These are phyloP conservation scores for Erodium trifolium DNA, from an alignment of 441 rosid genomes.

Conservation along the genomic window DNA sequence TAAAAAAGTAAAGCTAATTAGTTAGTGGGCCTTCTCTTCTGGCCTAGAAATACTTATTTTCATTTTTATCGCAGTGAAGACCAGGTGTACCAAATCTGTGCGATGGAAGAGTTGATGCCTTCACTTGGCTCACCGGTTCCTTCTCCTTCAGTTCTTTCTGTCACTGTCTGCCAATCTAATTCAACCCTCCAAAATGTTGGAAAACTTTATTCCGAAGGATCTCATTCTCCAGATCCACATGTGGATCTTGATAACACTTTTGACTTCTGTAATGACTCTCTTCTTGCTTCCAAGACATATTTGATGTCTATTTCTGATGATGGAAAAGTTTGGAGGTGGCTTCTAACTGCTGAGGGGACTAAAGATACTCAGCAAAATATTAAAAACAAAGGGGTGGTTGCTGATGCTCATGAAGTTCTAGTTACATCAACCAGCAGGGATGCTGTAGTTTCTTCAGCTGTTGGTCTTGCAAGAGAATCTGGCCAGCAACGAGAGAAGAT, in stretches of 20 bases:
- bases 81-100: conserved; percentile 73
- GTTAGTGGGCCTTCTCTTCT: conserved; percentile 14
- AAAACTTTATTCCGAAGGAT: conserved; percentile 51
- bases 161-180: conserved; percentile 57
- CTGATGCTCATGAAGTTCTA: conserved; percentile 28
- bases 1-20: conserved; percentile 18
- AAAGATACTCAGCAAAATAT: conserved; percentile 37
- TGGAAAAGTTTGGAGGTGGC: conserved; percentile 95
- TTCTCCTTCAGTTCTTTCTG: conserved; percentile 64
- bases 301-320: conserved; percentile 85
- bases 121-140: conserved; percentile 71
- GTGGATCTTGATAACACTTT: conserved; percentile 73
- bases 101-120: conserved; percentile 86
- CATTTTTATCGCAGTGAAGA: conserved; percentile 60
- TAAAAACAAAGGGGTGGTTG: conserved; percentile 24
- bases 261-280: conserved; percentile 69
- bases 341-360: conserved; percentile 69
- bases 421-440: conserved; percentile 21
- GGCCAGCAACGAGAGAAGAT: conserved; percentile 29
- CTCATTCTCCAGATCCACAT: conserved; percentile 31
- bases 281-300: conserved; percentile 56
- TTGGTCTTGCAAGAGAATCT: conserved; percentile 28
- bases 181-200: conserved; percentile 72
- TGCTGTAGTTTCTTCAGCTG: conserved; percentile 24
- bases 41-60: conserved; percentile 23